Percentiles rank a stretch among this genome's conserved stretches.
These are phyloP conservation scores for Aspergillus panamensis DNA, from an alignment of 495 filamentous ascomycete species.

Conservation along the genomic window DNA sequence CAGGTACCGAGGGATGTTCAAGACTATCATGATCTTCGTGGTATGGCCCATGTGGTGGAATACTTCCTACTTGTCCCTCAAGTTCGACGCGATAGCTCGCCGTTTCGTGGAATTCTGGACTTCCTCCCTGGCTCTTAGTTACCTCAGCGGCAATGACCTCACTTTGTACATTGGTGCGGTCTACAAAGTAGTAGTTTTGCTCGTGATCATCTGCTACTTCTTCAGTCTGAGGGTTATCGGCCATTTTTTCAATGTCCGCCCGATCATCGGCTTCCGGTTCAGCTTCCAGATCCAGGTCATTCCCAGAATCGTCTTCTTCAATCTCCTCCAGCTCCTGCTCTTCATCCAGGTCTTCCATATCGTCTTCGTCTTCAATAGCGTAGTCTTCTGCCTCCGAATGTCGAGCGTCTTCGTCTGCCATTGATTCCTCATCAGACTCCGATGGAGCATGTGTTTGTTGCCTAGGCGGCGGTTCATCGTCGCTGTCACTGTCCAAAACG, in stretches of 20 bases:
- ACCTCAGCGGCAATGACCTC: background rate
- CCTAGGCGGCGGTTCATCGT: slow-evolving; percentile 33
- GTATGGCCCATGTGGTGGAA: background rate
- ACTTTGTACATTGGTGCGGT: background rate
- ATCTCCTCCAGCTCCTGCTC: slow-evolving; percentile 4
- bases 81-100: background rate
- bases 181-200: slow-evolving; percentile 1
- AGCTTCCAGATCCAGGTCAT: background rate
- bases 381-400: background rate
- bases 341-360: background rate
- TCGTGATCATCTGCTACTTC: background rate
- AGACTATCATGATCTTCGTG: slow-evolving; percentile 13
- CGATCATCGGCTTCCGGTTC: slow-evolving; percentile 8
- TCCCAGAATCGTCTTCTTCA: background rate
- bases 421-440: slow-evolving; percentile 2
- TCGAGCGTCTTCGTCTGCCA: slow-evolving; percentile 1
- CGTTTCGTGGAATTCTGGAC: background rate
- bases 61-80: background rate
- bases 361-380: slow-evolving; percentile 5
- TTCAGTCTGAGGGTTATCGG: slow-evolving; percentile 20
- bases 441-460: background rate
- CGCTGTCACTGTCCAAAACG: slow-evolving; percentile 44
- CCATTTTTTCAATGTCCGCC: slow-evolving; percentile 8
- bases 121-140: background rate
- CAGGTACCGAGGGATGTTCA: slow-evolving; percentile 3